Evolutionary conservation across 2,329 filamentous ascomycete species (phyloP).

Genomic region (Tolypocladium pustulatum): DNA sequence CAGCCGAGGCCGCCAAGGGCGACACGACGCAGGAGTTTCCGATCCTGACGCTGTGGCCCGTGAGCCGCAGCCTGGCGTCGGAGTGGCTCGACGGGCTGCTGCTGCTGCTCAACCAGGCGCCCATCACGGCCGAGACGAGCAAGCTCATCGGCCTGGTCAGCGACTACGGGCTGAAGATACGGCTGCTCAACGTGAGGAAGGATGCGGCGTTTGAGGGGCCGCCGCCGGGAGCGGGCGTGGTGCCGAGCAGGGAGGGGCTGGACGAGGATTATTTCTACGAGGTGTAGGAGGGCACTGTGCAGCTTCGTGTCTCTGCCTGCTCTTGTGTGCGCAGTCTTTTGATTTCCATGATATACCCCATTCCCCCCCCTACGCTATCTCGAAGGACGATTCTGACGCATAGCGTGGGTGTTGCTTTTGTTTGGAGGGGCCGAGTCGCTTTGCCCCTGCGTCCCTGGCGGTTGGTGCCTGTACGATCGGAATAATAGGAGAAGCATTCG

Average conservation of each 20-base stretch:
- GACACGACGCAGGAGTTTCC: slow-evolving; percentile 50
- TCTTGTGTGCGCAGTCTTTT: background rate
- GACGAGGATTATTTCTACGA: slow-evolving; percentile 94
- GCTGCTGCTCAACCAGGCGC: slow-evolving; percentile 89
- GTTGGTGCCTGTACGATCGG: background rate
- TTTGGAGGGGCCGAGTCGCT: background rate
- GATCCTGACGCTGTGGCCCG: slow-evolving; percentile 73
- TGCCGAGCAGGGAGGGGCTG: slow-evolving; percentile 74
- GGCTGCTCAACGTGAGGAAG: slow-evolving; percentile 81
- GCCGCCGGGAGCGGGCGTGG: slow-evolving; percentile 57
- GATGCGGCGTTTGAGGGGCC: slow-evolving; percentile 63
- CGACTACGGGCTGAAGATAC: slow-evolving; percentile 87
- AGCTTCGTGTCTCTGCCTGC: background rate
- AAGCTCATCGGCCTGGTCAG: slow-evolving; percentile 78
- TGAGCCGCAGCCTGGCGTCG: slow-evolving; percentile 72
- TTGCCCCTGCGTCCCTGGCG: background rate
- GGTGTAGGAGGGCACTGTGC: slow-evolving; percentile 28
- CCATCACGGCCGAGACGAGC: slow-evolving; percentile 93
- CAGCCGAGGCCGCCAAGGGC: slow-evolving; percentile 24
- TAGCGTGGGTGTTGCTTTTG: background rate
- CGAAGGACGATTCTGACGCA: background rate
- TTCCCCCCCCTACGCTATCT: background rate
- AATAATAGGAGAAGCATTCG: background rate
- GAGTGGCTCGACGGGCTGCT: slow-evolving; percentile 95
- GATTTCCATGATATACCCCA: background rate